Evolutionary conservation across 495 filamentous ascomycete species (phyloP).

Genomic region (Penicillium ochrochloron): DNA sequence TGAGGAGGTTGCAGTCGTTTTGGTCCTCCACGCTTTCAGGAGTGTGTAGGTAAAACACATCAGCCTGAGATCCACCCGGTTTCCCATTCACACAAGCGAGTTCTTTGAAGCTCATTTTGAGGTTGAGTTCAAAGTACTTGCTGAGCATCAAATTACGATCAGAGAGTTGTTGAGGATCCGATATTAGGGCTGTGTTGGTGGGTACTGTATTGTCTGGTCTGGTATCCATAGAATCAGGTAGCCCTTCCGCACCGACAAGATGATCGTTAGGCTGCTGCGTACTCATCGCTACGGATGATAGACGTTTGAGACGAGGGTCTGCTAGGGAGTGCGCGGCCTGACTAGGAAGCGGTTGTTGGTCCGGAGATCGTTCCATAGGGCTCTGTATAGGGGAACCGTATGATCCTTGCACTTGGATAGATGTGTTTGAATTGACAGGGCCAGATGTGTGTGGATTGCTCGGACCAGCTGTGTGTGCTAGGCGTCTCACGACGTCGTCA

Average conservation of each 20-base stretch:
- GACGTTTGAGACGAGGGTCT: constrained; percentile 10
- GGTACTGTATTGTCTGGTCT: background rate
- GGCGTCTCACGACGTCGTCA: background rate
- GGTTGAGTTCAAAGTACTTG: constrained; percentile 15
- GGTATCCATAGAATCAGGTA: background rate
- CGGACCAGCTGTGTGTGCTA: background rate
- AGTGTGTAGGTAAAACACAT: constrained; percentile 47
- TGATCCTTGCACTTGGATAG: background rate
- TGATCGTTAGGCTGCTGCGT: background rate
- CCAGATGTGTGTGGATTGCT: background rate
- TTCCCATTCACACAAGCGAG: constrained; percentile 24
- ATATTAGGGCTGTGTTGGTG: background rate
- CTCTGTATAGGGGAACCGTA: background rate
- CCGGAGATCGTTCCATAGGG: background rate
- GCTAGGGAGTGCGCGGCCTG: background rate
- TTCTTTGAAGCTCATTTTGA: constrained; percentile 26
- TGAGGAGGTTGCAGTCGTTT: constrained; percentile 34
- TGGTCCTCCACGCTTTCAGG: constrained; percentile 28
- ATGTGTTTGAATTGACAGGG: background rate
- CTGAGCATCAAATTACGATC: constrained; percentile 1
- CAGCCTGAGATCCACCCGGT: constrained; percentile 19
- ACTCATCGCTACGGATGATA: background rate
- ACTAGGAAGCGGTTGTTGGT: background rate
- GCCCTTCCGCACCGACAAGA: background rate
- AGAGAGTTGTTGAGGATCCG: no score